Evolutionary conservation across 495 filamentous ascomycete species (phyloP), one percentile per base, ranked within the genome.

Genomic region (Monascus purpureus): DNA sequence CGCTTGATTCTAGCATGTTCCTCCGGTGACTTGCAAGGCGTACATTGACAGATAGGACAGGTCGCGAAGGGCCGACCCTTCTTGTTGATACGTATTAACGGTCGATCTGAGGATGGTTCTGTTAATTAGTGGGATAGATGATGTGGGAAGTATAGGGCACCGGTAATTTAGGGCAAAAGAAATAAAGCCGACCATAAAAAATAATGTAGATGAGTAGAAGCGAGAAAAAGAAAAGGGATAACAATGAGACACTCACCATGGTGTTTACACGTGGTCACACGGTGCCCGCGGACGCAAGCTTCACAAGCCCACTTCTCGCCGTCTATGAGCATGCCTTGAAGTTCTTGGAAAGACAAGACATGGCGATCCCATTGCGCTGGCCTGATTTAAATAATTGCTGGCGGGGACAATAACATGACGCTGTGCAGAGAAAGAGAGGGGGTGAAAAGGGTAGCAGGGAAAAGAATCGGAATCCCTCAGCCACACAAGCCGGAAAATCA

Each of bases 51-150:
- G 55, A 96, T 80, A 39, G 82, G 73, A 56, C 90, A 97, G 72
- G 94, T 88, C 42, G 88, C 87, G 40, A 96, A 88, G 28, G 90
- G 90, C 35, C 90, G 80, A 46, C 90, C 90, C 49, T 97, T 96
- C 55, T 92, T 87, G 63, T 90, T 88, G 67, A 96, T 94, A 55
- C 84, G 86, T 45, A 79, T 77, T 31, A 97, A 72, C 38, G 82
- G 82, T 45, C 90, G 81, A 60, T 96, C 90, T 94, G 40, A 39
- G 23, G 30, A 23, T 24, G 17, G 20, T 22, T 22, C 5, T 25
- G 26, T 9, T 27, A 3, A 19, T 29, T 35, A 37, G 17, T n/a
- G 6, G 26, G 28, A n/a, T 15, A 15, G 29, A 22, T 14, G 14
- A 8, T 9, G 4, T 27, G 4, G 4, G 30, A 30, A 25, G 9